Conservation (phyloP, 2,329 filamentous ascomycete genomes). For the Rosellinia necatrix region DNA sequence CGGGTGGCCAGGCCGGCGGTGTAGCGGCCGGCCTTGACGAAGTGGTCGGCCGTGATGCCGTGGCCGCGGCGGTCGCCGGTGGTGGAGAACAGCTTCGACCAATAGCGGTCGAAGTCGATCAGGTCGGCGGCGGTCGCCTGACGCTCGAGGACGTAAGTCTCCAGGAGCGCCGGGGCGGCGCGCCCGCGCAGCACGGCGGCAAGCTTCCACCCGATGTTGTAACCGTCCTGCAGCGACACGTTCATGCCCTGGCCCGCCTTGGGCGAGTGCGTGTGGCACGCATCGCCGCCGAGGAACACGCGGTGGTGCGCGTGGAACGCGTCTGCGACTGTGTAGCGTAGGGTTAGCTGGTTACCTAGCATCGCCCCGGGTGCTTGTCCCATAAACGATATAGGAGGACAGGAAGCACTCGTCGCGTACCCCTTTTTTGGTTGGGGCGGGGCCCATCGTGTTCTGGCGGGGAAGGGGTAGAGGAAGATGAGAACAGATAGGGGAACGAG, state of each 20-base stretch:
- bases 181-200: constrained; percentile 52
- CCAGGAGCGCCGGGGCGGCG: constrained; percentile 48
- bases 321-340: constrained; percentile 1
- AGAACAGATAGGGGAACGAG: constrained; percentile 39
- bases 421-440: too few species aligned
- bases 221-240: constrained; percentile 64
- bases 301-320: constrained; percentile 59
- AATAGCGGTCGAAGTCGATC: constrained; percentile 63
- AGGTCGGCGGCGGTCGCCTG: constrained; percentile 59
- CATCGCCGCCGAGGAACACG: constrained; percentile 67
- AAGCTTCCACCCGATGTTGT: constrained; percentile 66
- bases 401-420: too few species aligned
- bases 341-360: neutral
- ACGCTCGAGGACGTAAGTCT: constrained; percentile 59
- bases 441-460: neutral
- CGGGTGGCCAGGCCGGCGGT: constrained; percentile 62
- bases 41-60: constrained; percentile 50
- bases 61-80: constrained; percentile 43
- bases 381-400: too few species aligned
- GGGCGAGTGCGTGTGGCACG: constrained; percentile 69
- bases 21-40: constrained; percentile 61
- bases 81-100: constrained; percentile 57
- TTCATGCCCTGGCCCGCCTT: constrained; percentile 70
- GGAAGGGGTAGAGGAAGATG: neutral
- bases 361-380: too few species aligned